These are phyloP conservation scores for Elaeis guineensis DNA, from an alignment of 176 grass and related monocot species.

Conservation along the genomic window DNA sequence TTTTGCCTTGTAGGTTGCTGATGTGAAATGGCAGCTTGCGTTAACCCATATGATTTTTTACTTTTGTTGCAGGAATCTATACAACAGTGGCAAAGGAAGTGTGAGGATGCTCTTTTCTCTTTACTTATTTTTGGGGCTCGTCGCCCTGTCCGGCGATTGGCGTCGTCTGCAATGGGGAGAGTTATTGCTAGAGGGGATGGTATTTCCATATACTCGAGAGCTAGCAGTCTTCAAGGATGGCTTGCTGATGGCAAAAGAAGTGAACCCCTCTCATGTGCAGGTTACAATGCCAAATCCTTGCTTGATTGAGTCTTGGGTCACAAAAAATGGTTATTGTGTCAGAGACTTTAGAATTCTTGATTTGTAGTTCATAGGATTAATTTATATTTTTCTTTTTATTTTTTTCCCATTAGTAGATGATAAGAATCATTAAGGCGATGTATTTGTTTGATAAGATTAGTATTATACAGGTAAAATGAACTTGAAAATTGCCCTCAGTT, in stretches of 20 bases:
- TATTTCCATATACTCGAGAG: constrained; percentile 90
- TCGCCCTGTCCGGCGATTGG: constrained; percentile 70
- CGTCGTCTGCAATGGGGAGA: constrained; percentile 69
- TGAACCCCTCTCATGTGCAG: constrained; percentile 73
- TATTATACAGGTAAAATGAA: too few species aligned
- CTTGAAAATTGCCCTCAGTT: too few species aligned
- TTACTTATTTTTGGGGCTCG: constrained; percentile 73
- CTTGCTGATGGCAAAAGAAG: constrained; percentile 80
- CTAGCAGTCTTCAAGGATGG: constrained; percentile 82
- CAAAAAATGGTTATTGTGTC: too few species aligned
- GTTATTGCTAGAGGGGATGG: constrained; percentile 86
- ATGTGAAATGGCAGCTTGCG: background rate
- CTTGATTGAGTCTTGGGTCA: too few species aligned
- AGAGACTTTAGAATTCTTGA: too few species aligned
- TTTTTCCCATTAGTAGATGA: background rate
- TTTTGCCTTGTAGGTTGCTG: background rate
- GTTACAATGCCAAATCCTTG: constrained; percentile 37
- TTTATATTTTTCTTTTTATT: background rate
- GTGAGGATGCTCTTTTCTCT: constrained; percentile 91
- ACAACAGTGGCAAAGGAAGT: constrained; percentile 92
- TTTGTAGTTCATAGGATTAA: too few species aligned
- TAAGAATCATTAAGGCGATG: too few species aligned
- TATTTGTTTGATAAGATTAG: too few species aligned
- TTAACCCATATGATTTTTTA: background rate
- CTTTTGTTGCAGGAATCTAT: constrained; percentile 61